Conservation (phyloP, 2,329 filamentous ascomycete genomes). For the Dothistroma pini region DNA sequence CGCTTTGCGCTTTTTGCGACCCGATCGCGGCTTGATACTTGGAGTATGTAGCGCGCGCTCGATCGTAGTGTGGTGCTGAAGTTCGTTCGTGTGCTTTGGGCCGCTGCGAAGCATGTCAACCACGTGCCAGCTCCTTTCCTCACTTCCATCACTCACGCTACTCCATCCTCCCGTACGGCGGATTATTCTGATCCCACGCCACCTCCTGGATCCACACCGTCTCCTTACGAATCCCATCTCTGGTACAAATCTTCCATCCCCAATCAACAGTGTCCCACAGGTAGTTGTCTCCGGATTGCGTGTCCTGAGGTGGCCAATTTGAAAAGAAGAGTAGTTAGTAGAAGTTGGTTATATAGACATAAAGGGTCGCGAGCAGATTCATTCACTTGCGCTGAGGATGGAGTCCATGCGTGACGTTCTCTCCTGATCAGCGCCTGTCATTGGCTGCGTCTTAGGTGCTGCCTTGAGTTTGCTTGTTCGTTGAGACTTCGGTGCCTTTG, state of each 20-base stretch:
- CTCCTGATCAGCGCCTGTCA: not conserved
- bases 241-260: not conserved
- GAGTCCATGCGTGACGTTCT: not conserved
- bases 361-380: not conserved
- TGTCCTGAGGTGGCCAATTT: fast-evolving
- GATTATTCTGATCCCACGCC: not conserved
- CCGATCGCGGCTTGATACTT: no score
- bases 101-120: not conserved
- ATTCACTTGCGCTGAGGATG: not conserved
- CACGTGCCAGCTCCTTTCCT: not conserved
- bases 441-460: not conserved
- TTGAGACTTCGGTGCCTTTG: not conserved
- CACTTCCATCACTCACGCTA: not conserved
- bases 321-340: not conserved
- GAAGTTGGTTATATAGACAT: not conserved
- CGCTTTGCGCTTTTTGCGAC: no score
- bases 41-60: no score
- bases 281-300: no score
- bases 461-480: not conserved
- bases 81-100: no score
- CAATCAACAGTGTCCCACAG: not conserved
- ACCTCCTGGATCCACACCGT: not conserved
- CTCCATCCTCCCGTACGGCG: not conserved
- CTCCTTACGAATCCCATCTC: not conserved
- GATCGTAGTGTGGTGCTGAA: no score